A percentile compares a stretch with the other conserved stretches of the same genome.
Conservation (phyloP, 192 early-diverging fungal genomes). For the Podila horticola region DNA sequence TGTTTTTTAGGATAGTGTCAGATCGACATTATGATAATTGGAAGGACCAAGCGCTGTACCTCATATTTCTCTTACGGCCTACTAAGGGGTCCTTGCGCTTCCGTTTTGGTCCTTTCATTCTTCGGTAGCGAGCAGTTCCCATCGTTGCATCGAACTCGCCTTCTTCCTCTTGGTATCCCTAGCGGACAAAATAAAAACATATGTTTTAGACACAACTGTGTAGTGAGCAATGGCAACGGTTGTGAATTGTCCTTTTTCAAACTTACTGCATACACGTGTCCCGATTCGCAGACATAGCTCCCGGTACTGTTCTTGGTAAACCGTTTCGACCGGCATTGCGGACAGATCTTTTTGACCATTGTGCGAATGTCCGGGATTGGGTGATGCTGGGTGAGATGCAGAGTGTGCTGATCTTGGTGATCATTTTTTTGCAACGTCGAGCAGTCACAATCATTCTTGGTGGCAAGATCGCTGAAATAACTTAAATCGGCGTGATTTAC, state of each 20-base stretch:
- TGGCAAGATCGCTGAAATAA: no score
- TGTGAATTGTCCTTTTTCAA: background rate
- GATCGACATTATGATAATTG: background rate
- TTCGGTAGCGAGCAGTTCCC: constrained; percentile 7
- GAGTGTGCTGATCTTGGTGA: no score
- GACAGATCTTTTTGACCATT: constrained; percentile 25
- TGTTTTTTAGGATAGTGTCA: background rate
- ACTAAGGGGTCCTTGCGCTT: background rate
- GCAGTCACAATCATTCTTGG: no score
- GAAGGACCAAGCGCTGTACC: background rate
- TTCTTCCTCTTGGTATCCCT: constrained; percentile 45
- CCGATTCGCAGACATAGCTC: constrained; percentile 28
- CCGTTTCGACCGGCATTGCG: constrained; percentile 13
- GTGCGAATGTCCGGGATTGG: background rate
- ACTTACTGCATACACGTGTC: constrained; percentile 34
- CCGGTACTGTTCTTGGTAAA: constrained; percentile 33
- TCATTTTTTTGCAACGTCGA: no score
- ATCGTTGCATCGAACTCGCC: constrained; percentile 14
- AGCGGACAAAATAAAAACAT: background rate
- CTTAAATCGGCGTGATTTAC: no score
- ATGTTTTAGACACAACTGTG: background rate
- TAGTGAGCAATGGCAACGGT: background rate
- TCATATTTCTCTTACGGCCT: background rate
- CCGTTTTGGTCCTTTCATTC: constrained; percentile 1
- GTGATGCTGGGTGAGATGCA: background rate